Conservation (phyloP, 306 rosid species). For the Comarum palustre region DNA sequence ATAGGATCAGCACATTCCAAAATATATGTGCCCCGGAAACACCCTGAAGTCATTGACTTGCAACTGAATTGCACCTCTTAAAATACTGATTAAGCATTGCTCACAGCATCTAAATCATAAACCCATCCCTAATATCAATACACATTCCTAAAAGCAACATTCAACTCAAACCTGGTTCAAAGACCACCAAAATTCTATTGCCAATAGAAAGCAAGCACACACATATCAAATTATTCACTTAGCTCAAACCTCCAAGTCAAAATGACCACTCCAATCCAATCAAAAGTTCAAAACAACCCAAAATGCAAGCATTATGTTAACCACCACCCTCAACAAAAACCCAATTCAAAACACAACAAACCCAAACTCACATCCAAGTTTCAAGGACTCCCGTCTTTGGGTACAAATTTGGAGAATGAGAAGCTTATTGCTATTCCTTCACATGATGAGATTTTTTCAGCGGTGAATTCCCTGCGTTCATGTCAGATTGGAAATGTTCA, state of each 20-base stretch:
- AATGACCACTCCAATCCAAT: slow-evolving; percentile 8
- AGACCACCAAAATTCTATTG: neutral
- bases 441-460: too few relatives aligned
- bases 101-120: neutral
- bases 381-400: too few relatives aligned
- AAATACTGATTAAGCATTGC: neutral
- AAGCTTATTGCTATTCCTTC: too few relatives aligned
- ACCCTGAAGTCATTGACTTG: neutral
- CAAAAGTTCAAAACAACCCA: slow-evolving; percentile 4
- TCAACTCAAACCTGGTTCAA: neutral
- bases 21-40: neutral
- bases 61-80: neutral
- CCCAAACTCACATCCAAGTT: neutral
- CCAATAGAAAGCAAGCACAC: neutral
- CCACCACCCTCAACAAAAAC: neutral
- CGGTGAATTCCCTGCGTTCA: slow-evolving; percentile 7
- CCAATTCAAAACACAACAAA: too few relatives aligned
- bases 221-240: neutral
- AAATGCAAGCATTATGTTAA: neutral
- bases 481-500: slow-evolving; percentile 68
- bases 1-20: neutral
- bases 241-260: neutral
- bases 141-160: neutral
- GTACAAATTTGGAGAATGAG: too few relatives aligned
- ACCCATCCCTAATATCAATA: neutral